Conservation (phyloP, 345 rosid genomes). For the Boechera retrofracta region DNA sequence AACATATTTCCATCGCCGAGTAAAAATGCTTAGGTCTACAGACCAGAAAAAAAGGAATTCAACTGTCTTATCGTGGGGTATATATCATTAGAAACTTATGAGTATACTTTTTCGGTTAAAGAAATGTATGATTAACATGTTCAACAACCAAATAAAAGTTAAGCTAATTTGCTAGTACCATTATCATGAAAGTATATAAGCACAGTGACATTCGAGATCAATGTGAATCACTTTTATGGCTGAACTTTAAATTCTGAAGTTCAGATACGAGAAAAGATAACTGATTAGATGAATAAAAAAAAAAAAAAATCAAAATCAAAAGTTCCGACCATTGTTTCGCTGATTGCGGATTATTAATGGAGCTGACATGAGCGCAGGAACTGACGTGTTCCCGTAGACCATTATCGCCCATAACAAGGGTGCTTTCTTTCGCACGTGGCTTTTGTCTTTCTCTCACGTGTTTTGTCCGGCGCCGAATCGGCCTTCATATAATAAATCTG, state of each 20-base stretch:
- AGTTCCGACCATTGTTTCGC: conserved; percentile 34
- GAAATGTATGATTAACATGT: neutral
- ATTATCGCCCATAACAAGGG: conserved; percentile 33
- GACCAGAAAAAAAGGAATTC: neutral
- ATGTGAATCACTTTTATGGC: neutral
- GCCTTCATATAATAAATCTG: conserved; percentile 14
- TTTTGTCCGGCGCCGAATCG: conserved; percentile 41
- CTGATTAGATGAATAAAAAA: neutral
- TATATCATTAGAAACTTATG: neutral
- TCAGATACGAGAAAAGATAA: neutral
- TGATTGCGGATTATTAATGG: conserved; percentile 39
- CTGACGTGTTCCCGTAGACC: conserved; percentile 28
- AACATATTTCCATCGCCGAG: no score
- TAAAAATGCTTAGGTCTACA: no score
- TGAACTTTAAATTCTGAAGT: neutral
- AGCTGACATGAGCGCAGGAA: conserved; percentile 30
- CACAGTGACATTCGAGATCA: neutral
- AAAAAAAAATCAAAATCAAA: neutral
- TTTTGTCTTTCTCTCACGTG: conserved; percentile 48
- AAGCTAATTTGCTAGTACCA: neutral
- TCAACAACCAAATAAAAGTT: neutral
- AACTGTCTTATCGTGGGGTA: neutral
- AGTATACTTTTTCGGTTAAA: neutral
- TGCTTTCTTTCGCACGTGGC: conserved; percentile 36
- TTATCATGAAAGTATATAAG: neutral